These are phyloP conservation scores for Gypsophila paniculata DNA, from an alignment of 179 eudicot genomes.

Conservation along the genomic window DNA sequence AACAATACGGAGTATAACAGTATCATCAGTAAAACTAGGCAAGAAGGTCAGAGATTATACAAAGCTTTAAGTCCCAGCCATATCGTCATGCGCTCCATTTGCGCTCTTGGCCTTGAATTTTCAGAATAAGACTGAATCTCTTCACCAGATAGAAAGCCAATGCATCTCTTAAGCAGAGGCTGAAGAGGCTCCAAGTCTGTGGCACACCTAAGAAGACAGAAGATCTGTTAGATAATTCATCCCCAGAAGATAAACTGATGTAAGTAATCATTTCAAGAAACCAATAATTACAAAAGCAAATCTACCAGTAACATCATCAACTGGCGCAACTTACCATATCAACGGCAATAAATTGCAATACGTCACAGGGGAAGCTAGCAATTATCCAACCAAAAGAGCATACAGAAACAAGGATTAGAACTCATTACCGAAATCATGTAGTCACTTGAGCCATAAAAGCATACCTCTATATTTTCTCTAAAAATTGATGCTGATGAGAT, in stretches of 20 bases:
- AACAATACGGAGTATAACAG: constrained; percentile 8
- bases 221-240: constrained; percentile 10
- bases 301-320: constrained; percentile 1
- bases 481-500: not conserved
- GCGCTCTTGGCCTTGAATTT: constrained; percentile 70
- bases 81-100: constrained; percentile 69
- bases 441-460: not conserved
- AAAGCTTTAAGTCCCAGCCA: constrained; percentile 97
- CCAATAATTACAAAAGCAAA: not conserved
- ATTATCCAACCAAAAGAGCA: constrained; percentile 1
- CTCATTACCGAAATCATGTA: constrained; percentile 1
- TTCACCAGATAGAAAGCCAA: constrained; percentile 68
- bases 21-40: constrained; percentile 7
- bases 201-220: constrained; percentile 45
- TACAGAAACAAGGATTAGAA: constrained; percentile 4
- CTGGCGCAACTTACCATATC: constrained; percentile 12
- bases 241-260: not conserved
- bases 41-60: constrained; percentile 42
- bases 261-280: constrained; percentile 11
- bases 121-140: constrained; percentile 37
- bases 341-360: constrained; percentile 1
- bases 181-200: constrained; percentile 82
- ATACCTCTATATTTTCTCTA: constrained; percentile 5
- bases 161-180: constrained; percentile 79
- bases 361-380: constrained; percentile 1